Evolutionary conservation across 2,329 filamentous ascomycete genomes (phyloP).

Genomic region (Ascochyta lentis): DNA sequence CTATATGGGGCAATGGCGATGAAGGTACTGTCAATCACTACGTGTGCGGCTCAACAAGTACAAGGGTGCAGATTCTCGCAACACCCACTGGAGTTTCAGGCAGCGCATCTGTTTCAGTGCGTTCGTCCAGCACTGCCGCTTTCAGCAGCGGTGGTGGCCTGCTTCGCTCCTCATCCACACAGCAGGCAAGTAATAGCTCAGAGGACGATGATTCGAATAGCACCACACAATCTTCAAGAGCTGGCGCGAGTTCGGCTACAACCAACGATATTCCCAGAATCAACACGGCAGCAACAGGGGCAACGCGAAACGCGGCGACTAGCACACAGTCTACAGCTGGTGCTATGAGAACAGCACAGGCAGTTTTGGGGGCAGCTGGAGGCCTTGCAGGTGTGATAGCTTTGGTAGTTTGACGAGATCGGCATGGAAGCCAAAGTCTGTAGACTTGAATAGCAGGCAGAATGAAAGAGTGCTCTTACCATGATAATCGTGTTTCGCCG

Average conservation of each 20-base stretch:
- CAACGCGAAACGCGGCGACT: neutral
- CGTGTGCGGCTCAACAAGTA: conserved; percentile 18
- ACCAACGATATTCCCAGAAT: neutral
- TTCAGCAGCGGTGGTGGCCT: neutral
- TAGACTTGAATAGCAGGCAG: too few relatives aligned
- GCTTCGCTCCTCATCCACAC: neutral
- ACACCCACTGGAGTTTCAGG: neutral
- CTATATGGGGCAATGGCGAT: conserved; percentile 10
- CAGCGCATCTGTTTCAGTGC: neutral
- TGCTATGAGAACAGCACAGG: conserved; percentile 10
- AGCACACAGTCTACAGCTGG: conserved; percentile 3
- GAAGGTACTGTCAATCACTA: conserved; percentile 20
- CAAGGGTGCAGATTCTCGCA: conserved; percentile 12
- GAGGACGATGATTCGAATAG: neutral
- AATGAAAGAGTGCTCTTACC: too few relatives aligned
- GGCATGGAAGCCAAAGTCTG: too few relatives aligned
- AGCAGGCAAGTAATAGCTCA: neutral
- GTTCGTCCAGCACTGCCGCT: neutral
- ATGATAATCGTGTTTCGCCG: too few relatives aligned
- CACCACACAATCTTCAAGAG: neutral
- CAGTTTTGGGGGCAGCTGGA: conserved; percentile 6
- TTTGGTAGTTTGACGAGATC: neutral
- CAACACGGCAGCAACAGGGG: neutral
- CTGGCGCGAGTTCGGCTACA: neutral
- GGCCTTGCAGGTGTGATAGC: conserved; percentile 8